Evolutionary conservation across 2,329 filamentous ascomycete genomes (phyloP), one percentile per base, ranked within the genome.

Genomic region (Blastomyces gilchristii): DNA sequence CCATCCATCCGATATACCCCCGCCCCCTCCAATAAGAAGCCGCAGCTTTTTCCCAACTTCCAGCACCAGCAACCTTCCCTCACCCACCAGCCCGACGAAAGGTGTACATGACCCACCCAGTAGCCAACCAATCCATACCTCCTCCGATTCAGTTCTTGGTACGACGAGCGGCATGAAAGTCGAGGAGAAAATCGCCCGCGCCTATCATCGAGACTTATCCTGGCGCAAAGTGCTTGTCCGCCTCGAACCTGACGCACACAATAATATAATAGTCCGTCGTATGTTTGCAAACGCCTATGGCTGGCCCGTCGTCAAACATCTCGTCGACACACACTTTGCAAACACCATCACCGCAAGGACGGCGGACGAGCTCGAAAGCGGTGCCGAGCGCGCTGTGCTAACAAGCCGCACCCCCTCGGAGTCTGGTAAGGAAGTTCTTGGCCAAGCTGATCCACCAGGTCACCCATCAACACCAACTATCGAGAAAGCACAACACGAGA

Each of bases 191-290:
- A 99, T 99, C 68, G 94, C 94, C 1, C 85, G 94, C 57, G 94
- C 91, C 16, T 99, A 99, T 76, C 94, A 99, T 74, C 86, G 87
- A 14, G 91, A 91, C 66, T 78, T 99, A 25, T 90, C 90, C 1
- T 99, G 94, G 94, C 89, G 94, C 56, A 99, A 99, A 73, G 94
- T 99, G 1, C 84, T 99, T 3, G 94, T 99, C 16, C 89, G 94
- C 62, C 81, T 99, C 2, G 93, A 99, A 73, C 94, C 94, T 0
- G 94, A 99, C 75, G 94, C 94, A 0, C 94, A 99, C 78, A 99
- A 99, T 76, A 99, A 99, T 75, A 96, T 99, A 68, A 88, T 97
- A 65, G 94, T 99, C 31, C 88, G 94, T 18, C 87, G 94, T 63
- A 96, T 91, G 87, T 99, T 99, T 74, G 88, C 91, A 63, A 99